Base-by-base conservation (phyloP, 108 stramenopile species). In the Skeletonema tropicum region DNA sequence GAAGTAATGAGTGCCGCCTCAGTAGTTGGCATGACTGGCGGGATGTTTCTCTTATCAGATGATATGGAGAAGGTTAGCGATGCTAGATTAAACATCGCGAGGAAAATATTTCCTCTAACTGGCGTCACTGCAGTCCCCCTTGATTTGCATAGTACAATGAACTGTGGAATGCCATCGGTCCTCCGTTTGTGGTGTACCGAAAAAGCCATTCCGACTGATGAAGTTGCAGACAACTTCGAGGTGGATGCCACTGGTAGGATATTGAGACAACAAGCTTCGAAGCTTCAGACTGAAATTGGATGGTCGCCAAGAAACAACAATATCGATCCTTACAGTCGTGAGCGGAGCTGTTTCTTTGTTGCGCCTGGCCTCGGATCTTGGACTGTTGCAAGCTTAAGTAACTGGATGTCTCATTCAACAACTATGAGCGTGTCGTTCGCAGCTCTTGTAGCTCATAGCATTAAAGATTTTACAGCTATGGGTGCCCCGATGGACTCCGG, bases 1-100 rank as follows among this genome's bases (percentile, higher is more conserved):
- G 97, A 97, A 85, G 92, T 97, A 12, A 79, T 88, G 14, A 92
- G 90, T 68, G 93, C 94, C 23, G 93, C 94, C 15, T 91, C 97
- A 11, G 80, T 96, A 31, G 86, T 95, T 14, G 97, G 91, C 38
- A 91, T 97, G 94, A 94, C 93, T 25, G 93, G 97, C 57, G 95
- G 95, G 15, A 95, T 96, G 94, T 85, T 94, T 38, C 79, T 97
- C 3, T 33, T 96, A 38, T 94, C 93, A 3, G 96, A 95, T 83
- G 94, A 97, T 74, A 79, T 96, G 77, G 84, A 90, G 36, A 92
- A 92, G 74, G 85, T 97, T 11, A 83, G 76, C 45, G 61, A 57
- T 29, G 55, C 73, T 7, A 88, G 94, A 32, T 79, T 91, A 75
- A 81, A 70, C 36, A 87, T 94, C 36, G 80, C 90, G 42, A 87